Percentiles rank a stretch among this genome's conserved stretches.
Conservation (phyloP, 352 stramenopile species). For the Thalassiosira tumida region DNA sequence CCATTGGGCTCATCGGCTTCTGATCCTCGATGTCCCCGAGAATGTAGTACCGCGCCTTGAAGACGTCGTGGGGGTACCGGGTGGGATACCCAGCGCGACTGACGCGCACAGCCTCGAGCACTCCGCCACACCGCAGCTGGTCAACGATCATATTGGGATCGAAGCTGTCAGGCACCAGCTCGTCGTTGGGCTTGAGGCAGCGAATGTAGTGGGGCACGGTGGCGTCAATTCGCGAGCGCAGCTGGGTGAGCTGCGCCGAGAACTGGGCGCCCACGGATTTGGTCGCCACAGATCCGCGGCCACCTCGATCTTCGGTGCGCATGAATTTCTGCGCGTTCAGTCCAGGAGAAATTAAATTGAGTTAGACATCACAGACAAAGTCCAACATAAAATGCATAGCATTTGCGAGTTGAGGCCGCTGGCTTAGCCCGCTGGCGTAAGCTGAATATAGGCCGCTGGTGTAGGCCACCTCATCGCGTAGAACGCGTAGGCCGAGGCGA, state of each 20-base stretch:
- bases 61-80: constrained; percentile 93
- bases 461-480: no score
- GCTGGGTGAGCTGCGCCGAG: constrained; percentile 92
- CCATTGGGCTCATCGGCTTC: not conserved
- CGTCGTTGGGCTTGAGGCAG: constrained; percentile 96
- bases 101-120: constrained; percentile 96
- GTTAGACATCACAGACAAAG: no score
- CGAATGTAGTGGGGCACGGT: constrained; percentile 95
- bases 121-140: constrained; percentile 94
- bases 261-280: constrained; percentile 90
- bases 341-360: no score
- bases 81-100: constrained; percentile 95
- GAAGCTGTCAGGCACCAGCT: constrained; percentile 91
- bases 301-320: not conserved
- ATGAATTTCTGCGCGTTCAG: constrained; percentile 42
- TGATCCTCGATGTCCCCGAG: constrained; percentile 71
- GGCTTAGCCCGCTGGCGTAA: no score
- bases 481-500: no score
- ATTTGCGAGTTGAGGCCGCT: no score
- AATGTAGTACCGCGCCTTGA: constrained; percentile 88
- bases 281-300: constrained; percentile 1
- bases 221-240: constrained; percentile 93
- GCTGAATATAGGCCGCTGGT: no score
- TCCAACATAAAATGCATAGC: no score
- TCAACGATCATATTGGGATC: constrained; percentile 93